Evolutionary conservation across 2,329 filamentous ascomycete genomes (phyloP).

Genomic region (Stagonosporopsis chrysanthemi): DNA sequence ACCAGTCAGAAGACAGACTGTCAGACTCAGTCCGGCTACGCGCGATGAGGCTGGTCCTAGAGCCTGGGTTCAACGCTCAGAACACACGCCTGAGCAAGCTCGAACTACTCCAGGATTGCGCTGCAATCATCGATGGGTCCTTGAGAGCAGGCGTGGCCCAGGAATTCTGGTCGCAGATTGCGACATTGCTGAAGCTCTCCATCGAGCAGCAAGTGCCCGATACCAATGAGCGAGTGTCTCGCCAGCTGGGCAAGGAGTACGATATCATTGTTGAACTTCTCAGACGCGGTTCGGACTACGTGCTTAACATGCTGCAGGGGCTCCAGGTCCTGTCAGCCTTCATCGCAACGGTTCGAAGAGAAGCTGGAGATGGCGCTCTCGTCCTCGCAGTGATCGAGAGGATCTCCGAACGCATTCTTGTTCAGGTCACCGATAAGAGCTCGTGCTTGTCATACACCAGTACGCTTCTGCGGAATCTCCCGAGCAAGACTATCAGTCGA

Average conservation of each 20-base stretch:
- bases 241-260: slow-evolving; percentile 70
- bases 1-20: slow-evolving; percentile 48
- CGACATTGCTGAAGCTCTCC: slow-evolving; percentile 29
- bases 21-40: slow-evolving; percentile 49
- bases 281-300: slow-evolving; percentile 61
- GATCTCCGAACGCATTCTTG: slow-evolving; percentile 59
- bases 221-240: slow-evolving; percentile 33
- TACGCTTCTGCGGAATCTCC: slow-evolving; percentile 47
- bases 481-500: slow-evolving; percentile 52
- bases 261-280: slow-evolving; percentile 74
- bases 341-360: slow-evolving; percentile 62
- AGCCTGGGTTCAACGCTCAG: slow-evolving; percentile 63
- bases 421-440: slow-evolving; percentile 22
- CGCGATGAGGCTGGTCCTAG: slow-evolving; percentile 59
- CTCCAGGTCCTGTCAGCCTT: slow-evolving; percentile 64
- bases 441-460: slow-evolving; percentile 40
- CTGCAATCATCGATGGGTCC: slow-evolving; percentile 31
- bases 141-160: slow-evolving; percentile 27
- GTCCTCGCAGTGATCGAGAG: slow-evolving; percentile 75
- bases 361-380: slow-evolving; percentile 72
- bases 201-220: slow-evolving; percentile 34
- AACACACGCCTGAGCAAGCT: slow-evolving; percentile 47
- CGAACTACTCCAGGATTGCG: slow-evolving; percentile 50
- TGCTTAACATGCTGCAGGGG: slow-evolving; percentile 29
- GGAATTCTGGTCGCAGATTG: slow-evolving; percentile 43